Base-by-base conservation (phyloP, 257 asterid species). In the Nicotiana paniculata region DNA sequence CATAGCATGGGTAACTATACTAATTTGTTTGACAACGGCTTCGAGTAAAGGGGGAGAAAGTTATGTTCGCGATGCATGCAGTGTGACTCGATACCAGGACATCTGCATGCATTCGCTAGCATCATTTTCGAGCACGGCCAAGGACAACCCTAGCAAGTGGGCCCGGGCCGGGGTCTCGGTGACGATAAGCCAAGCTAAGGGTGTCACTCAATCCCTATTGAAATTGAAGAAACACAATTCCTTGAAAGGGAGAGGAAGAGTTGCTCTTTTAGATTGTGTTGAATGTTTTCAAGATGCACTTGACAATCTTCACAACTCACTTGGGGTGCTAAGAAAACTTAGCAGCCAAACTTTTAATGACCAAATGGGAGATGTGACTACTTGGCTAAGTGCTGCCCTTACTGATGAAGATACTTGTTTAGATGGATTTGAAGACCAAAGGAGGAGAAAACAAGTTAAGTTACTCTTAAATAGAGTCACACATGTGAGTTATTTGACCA, bases 151-250 rank as follows among this genome's bases (percentile, higher is more conserved):
- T 3, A 68, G 82, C 9, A 82, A 15, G 63, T 93, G 97, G 98
- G 98, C 97, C 0, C 85, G 98, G 3, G 97, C 94, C 0, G 95
- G 94, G 2, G 92, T 93, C 54, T 91, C 98, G 0, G 97, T 93
- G 48, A 81, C 98, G 18, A 85, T 94, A 6, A 80, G 77, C 0
- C 94, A 90, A 82, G 90, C 93, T 54, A 91, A 90, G 86, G 63
- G 48, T 2, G 92, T 84, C 0, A 77, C 86, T 0, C 82, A 57
- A 1, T 85, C 78, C 86, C 55, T 91, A 81, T 76, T 51, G 26
- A 55, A n/a, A 0, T 9, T 84, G 77, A 86, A 78, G 81, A 72
- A 70, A 39, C 28, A 37, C 0, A 39, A 21, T 37, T 37, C 28
- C 33, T 13, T 18, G 8, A 78, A 64, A 46, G 89, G 91, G 55